Evolutionary conservation across 352 stramenopile genomes (phyloP).

Genomic region (Phytophthora macrochlamydospora): DNA sequence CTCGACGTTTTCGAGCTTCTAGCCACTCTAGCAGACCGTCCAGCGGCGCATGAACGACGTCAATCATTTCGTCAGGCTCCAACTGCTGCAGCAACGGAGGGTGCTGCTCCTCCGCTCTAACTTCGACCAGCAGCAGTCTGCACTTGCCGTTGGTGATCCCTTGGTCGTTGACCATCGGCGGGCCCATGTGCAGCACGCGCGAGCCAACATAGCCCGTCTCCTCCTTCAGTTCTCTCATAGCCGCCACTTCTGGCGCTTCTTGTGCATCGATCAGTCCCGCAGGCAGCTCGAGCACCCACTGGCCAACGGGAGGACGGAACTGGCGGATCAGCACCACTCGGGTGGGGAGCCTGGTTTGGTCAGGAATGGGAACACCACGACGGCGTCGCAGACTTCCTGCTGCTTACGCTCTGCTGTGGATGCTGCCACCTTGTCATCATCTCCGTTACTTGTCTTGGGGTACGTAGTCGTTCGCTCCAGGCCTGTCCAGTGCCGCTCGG

Average conservation of each 20-base stretch:
- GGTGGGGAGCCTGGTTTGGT: constrained; percentile 30
- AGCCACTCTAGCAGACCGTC: constrained; percentile 74
- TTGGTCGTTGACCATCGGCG: constrained; percentile 84
- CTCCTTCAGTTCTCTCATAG: constrained; percentile 85
- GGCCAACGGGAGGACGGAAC: constrained; percentile 86
- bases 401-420: not conserved
- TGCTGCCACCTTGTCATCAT: not conserved
- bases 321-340: constrained; percentile 89
- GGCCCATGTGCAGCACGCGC: constrained; percentile 68
- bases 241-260: constrained; percentile 76
- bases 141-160: constrained; percentile 79
- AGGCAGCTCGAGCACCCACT: constrained; percentile 91
- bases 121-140: constrained; percentile 65
- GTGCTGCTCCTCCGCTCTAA: constrained; percentile 48
- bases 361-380: constrained; percentile 80
- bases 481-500: constrained; percentile 63
- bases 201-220: constrained; percentile 89
- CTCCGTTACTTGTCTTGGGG: constrained; percentile 21
- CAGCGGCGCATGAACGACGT: constrained; percentile 62
- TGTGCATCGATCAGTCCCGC: constrained; percentile 90
- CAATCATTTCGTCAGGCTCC: constrained; percentile 76
- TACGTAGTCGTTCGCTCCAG: constrained; percentile 74
- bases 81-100: constrained; percentile 45
- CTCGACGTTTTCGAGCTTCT: constrained; percentile 32
- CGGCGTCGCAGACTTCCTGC: constrained; percentile 58